Evolutionary conservation across 345 rosid genomes (phyloP), one percentile per base, ranked within the genome.

Genomic region (Euphorbia pulcherrima): DNA sequence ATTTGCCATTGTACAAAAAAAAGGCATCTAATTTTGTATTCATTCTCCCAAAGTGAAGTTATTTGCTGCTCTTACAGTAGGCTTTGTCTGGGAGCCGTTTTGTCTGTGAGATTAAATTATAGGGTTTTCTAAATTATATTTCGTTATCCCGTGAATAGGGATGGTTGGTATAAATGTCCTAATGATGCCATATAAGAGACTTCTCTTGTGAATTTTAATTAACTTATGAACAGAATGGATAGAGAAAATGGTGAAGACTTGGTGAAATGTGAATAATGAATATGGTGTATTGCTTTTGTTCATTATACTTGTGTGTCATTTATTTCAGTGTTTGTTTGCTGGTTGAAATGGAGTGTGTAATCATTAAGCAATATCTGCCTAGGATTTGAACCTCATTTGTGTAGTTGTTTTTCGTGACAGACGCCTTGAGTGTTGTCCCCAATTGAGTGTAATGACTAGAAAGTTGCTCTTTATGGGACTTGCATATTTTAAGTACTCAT

Each of bases 1-100:
- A 68, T 70, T 68, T 65, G 47, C 69, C 18, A 71, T 47, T 85
- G 83, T 82, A 80, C 78, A 82, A 76, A 82, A 76, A n/a, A 78
- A 28, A 78, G 3, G 10, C 77, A 56, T 77, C 65, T 52, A 23
- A 29, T 26, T 68, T 73, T 70, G 35, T 51, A 59, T 37, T 57
- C 60, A 62, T 50, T n/a, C n/a, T 70, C 67, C 41, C 28, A 53
- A n/a, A 74, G 74, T 60, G 51, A 54, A 74, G 84, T 78, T 64
- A 74, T 72, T 70, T 73, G 67, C 61, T 8, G 64, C 68, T 76
- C 39, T 14, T 40, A 35, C 37, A 8, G n/a, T 14, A 62, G 68
- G 69, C 67, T 65, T n/a, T 63, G 24, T 26, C 20, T 60, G 71
- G 60, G 71, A 67, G 70, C 74, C 76, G 69, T 83, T 78, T 76